Base-by-base conservation (phyloP, 2,329 filamentous ascomycete genomes). In the Fusarium virguliforme region DNA sequence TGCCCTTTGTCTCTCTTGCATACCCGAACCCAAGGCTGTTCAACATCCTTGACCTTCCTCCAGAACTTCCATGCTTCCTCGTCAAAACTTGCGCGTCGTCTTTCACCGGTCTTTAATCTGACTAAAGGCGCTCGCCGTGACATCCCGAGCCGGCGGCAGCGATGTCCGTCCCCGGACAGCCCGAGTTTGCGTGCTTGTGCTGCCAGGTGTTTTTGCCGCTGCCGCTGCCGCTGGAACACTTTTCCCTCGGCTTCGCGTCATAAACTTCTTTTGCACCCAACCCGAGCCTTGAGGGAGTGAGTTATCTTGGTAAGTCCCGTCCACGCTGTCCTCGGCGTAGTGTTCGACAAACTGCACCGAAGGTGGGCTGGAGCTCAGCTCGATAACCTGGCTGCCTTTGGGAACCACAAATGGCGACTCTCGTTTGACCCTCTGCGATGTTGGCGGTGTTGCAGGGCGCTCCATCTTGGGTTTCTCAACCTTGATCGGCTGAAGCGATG, bases 371-470 rank as follows among this genome's bases (percentile, higher is more conserved):
- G 79, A 81, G 38, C 74, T 76, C 41, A 81, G 30, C 15, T 75
- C 65, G 26, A 82, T 76, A 34, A 79, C 74, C 64, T 81, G 78
- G 26, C 74, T 80, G 6, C 76, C 78, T n/a, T 74, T 70, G 7
- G 76, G 79, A 30, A 77, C 46, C 22, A 61, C 48, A 55, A 77
- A 80, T 0, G 70, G 68, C 6, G 76, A 73, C 10, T 64, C 60
- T 48, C 48, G 60, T 50, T 71, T 73, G 22, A 54, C 51, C 46
- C 43, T 68, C 18, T 68, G 71, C 12, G 65, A 70, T 35, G 56
- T 67, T 4, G 62, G 60, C 22, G 65, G 51, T 51, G 72, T 64
- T n/a, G 61, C 56, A 32, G 50, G 37, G 9, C 24, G 51, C 41
- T 66, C 24, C 24, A 37, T 7, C 41, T 60, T 53, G 10, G 43